These are phyloP conservation scores for Suillus americanus DNA, from an alignment of 768 basidiomycete genomes.

Conservation along the genomic window DNA sequence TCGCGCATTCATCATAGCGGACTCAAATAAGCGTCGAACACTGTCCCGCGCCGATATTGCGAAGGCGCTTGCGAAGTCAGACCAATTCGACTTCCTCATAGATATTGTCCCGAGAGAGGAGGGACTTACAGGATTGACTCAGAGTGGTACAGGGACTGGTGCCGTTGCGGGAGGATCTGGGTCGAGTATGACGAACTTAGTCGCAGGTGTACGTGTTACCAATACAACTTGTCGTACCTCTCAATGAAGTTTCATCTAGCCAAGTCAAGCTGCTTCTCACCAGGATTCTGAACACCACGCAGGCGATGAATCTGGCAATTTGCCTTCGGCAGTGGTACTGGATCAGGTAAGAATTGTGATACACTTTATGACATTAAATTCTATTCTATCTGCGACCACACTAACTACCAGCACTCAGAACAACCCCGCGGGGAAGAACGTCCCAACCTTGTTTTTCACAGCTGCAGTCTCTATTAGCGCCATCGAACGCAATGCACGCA, in stretches of 20 bases:
- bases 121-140: slow-evolving; percentile 25
- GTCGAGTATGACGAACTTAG: slow-evolving; percentile 16
- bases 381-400: background rate
- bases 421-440: no score
- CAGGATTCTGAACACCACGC: slow-evolving; percentile 26
- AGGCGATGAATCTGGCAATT: slow-evolving; percentile 16
- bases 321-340: slow-evolving; percentile 21
- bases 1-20: slow-evolving; percentile 92
- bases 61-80: slow-evolving; percentile 86
- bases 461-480: slow-evolving; percentile 7
- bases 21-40: slow-evolving; percentile 95
- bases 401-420: no score
- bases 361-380: background rate
- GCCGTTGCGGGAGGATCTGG: background rate
- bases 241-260: slow-evolving; percentile 14
- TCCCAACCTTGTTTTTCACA: background rate
- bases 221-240: background rate
- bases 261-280: slow-evolving; percentile 22
- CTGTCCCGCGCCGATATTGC: slow-evolving; percentile 92
- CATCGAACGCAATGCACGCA: slow-evolving; percentile 10
- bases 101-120: slow-evolving; percentile 94
- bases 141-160: slow-evolving; percentile 5
- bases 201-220: slow-evolving; percentile 24
- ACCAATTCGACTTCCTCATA: slow-evolving; percentile 97
- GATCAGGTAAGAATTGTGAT: slow-evolving; percentile 20